phyloP scores from a whole-genome alignment of 352 stramenopile genomes.

The Phytopythium boreale region DNA sequence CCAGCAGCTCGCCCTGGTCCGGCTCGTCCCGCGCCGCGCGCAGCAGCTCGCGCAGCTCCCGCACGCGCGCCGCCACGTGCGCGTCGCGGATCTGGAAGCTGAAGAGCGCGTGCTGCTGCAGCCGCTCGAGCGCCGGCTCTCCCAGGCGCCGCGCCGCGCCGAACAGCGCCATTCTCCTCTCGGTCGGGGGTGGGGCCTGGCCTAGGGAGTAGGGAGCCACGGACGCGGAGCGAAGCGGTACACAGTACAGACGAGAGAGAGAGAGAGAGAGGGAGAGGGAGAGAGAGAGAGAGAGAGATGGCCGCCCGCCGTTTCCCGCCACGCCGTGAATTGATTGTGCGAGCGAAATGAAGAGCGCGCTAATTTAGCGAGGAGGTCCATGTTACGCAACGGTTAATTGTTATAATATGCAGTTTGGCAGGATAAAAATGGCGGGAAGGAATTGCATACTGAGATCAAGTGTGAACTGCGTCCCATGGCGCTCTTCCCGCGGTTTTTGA shows the following conservation, averaged over 20 bases:
- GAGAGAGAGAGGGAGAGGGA: neutral
- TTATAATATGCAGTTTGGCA: neutral
- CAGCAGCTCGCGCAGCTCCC: conserved; percentile 48
- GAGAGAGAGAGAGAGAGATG: neutral
- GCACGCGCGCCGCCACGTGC: conserved; percentile 29
- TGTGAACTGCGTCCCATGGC: neutral
- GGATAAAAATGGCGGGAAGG: neutral
- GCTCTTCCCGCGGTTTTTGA: neutral
- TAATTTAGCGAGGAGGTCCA: neutral
- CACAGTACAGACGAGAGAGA: too few relatives aligned
- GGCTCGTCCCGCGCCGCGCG: conserved; percentile 32
- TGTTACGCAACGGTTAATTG: neutral
- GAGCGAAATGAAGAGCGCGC: neutral
- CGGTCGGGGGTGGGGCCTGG: neutral
- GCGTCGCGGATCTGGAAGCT: conserved; percentile 57
- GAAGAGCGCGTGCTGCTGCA: conserved; percentile 59
- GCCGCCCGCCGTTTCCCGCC: neutral
- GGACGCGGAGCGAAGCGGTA: neutral
- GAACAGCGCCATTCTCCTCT: neutral
- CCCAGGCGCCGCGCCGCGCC: neutral
- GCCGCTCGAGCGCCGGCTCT: conserved; percentile 19
- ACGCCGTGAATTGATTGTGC: neutral
- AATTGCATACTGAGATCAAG: neutral
- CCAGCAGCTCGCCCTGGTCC: conserved; percentile 48
- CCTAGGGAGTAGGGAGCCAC: too few relatives aligned